These are phyloP conservation scores for Colletotrichum spaethianum DNA, from an alignment of 2,329 filamentous ascomycete genomes.

Conservation along the genomic window DNA sequence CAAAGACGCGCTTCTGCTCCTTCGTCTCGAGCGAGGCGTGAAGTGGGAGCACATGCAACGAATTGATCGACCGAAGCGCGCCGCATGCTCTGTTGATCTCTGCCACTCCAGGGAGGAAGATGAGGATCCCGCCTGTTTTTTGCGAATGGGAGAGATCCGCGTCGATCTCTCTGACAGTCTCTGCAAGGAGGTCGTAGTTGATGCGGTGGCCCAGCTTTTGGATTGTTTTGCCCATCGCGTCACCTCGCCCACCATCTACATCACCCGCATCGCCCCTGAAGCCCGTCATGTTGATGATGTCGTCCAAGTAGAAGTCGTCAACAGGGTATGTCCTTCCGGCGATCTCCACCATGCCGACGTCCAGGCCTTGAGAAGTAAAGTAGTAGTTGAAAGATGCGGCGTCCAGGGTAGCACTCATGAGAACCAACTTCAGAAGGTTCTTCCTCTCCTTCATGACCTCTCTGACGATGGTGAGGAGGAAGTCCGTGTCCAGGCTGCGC, in stretches of 20 bases:
- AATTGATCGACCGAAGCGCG: constrained; percentile 72
- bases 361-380: constrained; percentile 77
- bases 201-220: constrained; percentile 84
- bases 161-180: constrained; percentile 87
- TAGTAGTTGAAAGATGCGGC: constrained; percentile 88
- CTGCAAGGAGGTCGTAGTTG: constrained; percentile 89
- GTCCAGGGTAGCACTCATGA: constrained; percentile 98
- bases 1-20: constrained; percentile 91
- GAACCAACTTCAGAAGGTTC: constrained; percentile 87
- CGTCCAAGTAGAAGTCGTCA: constrained; percentile 89
- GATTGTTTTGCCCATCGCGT: constrained; percentile 77
- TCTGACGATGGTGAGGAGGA: constrained; percentile 87
- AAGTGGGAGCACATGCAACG: constrained; percentile 84
- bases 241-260: constrained; percentile 60
- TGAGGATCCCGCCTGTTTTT: constrained; percentile 89
- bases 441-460: constrained; percentile 82
- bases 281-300: constrained; percentile 84
- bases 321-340: constrained; percentile 92
- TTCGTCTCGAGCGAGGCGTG: constrained; percentile 92
- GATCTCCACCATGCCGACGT: constrained; percentile 88
- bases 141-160: constrained; percentile 74
- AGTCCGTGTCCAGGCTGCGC: constrained; percentile 93
- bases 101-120: constrained; percentile 92
- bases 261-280: constrained; percentile 70
- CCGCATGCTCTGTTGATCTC: constrained; percentile 90